Evolutionary conservation across 176 grass and related monocot species (phyloP), one percentile per base, ranked within the genome.

Genomic region (Coix lacrymajobi): DNA sequence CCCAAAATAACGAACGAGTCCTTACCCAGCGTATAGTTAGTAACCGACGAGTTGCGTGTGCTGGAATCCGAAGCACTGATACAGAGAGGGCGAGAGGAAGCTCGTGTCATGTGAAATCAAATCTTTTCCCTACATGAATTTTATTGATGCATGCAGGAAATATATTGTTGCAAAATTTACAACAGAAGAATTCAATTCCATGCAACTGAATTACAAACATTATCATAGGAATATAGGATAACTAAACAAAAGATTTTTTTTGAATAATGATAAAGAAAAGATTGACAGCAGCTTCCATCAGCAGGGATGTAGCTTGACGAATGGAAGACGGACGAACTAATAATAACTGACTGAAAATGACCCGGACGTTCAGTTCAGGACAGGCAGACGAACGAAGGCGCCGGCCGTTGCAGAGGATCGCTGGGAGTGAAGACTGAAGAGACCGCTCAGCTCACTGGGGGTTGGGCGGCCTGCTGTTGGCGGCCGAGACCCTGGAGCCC

Each of bases 401-500:
- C 28, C 69, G 7, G 38, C 28, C 69, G 7, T 13, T 6, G 80
- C 54, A 58, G 54, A 16, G 68, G 11, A 17, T 15, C 16, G 12
- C 19, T 4, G n/a, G n/a, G n/a, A n/a, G n/a, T n/a, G 16, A 6
- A 5, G 40, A n/a, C n/a, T 10, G 6, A 13, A 45, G 39, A 37
- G 33, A 8, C 20, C 65, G 66, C 16, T 8, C 22, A 56, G 33
- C 65, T 81, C 46, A 92, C 68, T 92, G 91, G 22, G 91, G 91
- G 15, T 92, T 92, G 16, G 91, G 87, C 5, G 84, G 84, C 58
- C 91, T 88, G 85, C 87, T 90, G 78, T 90, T 92, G 45, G 91
- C 91, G n/a, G 87, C 52, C 0, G 91, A 86, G 73, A 92, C 91
- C 84, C 91, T 90, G 58, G 91, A 92, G 3, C 91, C 91, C 91